Evolutionary conservation across 305 asterid species (phyloP).

Genomic region (Petunia hybrid): DNA sequence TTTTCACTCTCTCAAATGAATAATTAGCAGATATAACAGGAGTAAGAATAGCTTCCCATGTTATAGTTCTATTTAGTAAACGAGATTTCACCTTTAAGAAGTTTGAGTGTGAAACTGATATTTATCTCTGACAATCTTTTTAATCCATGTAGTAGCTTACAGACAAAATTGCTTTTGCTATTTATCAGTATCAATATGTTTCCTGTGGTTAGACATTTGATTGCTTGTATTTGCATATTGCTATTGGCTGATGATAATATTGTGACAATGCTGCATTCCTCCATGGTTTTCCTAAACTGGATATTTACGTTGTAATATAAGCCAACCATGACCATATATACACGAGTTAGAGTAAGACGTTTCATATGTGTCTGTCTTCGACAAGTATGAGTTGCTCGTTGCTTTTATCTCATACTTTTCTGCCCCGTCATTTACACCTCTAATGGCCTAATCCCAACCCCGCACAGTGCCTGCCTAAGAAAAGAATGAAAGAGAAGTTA

Average conservation of each 20-base stretch:
- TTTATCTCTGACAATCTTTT: neutral
- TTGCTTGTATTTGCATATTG: neutral
- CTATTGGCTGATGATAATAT: neutral
- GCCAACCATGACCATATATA: no score
- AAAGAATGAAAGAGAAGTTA: no score
- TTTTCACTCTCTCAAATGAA: neutral
- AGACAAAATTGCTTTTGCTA: neutral
- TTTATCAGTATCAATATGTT: neutral
- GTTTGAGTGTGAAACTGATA: neutral
- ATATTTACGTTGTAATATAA: no score
- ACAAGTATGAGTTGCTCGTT: neutral
- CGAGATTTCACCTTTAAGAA: neutral
- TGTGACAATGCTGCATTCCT: neutral
- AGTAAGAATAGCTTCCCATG: neutral
- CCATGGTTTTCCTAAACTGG: no score
- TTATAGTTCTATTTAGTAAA: neutral
- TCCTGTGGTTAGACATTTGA: neutral
- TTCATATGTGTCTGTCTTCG: neutral
- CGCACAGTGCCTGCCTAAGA: no score
- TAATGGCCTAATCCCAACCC: no score
- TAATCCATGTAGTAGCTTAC: neutral
- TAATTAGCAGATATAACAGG: neutral
- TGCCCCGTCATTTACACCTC: no score
- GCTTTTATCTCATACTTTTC: neutral
- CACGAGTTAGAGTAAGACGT: no score